Percentiles rank a stretch among this genome's conserved stretches.
These are phyloP conservation scores for Chlorociboria aeruginascens DNA, from an alignment of 495 filamentous ascomycete species.

Conservation along the genomic window DNA sequence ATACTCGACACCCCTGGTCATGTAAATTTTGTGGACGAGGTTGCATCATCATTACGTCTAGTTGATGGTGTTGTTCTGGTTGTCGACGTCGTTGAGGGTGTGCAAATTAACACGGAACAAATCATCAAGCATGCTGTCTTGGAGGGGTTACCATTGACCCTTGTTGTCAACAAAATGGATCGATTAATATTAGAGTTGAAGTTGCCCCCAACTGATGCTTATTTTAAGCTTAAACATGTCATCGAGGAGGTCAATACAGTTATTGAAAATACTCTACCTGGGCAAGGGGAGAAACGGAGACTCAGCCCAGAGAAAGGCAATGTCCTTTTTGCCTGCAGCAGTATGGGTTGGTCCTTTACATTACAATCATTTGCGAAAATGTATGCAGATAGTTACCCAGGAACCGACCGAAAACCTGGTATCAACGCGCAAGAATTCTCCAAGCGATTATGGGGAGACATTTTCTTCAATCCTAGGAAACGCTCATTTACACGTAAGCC, in stretches of 20 bases:
- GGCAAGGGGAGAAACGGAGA: conserved; percentile 65
- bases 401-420: conserved; percentile 31
- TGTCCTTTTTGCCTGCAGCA: conserved; percentile 84
- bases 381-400: conserved; percentile 73
- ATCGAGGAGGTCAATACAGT: conserved; percentile 95
- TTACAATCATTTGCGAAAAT: conserved; percentile 86
- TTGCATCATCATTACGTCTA: conserved; percentile 75
- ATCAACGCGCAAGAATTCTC: conserved; percentile 73
- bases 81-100: conserved; percentile 95
- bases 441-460: conserved; percentile 82
- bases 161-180: conserved; percentile 97
- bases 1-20: conserved; percentile 94
- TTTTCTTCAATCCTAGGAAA: conserved; percentile 86
- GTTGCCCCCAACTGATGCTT: conserved; percentile 87
- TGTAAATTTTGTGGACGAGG: conserved; percentile 96
- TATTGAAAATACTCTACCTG: conserved; percentile 80
- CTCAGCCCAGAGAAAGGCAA: conserved; percentile 95
- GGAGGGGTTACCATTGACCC: conserved; percentile 75
- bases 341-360: conserved; percentile 95
- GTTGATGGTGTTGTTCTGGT: conserved; percentile 88
- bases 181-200: conserved; percentile 89
- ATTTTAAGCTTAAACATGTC: conserved; percentile 97
- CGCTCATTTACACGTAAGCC: conserved; percentile 84
- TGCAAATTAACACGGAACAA: conserved; percentile 91
- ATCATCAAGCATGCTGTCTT: conserved; percentile 92